These are phyloP conservation scores for Fusarium setosum DNA, from an alignment of 2,329 filamentous ascomycete species.

Conservation along the genomic window DNA sequence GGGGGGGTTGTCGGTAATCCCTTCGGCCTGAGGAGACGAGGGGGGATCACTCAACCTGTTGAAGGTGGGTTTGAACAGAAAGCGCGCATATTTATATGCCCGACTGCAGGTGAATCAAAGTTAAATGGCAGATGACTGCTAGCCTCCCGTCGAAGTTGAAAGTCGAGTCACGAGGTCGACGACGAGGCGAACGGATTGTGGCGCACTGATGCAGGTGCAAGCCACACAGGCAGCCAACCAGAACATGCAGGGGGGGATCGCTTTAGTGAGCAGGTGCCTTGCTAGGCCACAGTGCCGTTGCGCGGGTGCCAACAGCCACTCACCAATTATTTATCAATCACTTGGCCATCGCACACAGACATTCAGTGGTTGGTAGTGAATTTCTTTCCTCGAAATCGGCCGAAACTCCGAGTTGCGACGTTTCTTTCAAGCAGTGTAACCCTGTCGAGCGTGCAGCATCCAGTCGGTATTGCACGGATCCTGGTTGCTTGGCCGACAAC, in stretches of 20 bases:
- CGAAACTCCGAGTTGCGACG: background rate
- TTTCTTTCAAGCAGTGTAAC: background rate
- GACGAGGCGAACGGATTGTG: constrained; percentile 35
- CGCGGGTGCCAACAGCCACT: background rate
- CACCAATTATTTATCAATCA: background rate
- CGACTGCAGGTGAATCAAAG: constrained; percentile 18
- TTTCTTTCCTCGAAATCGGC: background rate
- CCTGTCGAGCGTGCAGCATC: background rate
- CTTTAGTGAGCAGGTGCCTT: constrained; percentile 11
- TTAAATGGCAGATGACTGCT: constrained; percentile 41
- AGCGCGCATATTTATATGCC: constrained; percentile 25
- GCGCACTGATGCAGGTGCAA: constrained; percentile 33
- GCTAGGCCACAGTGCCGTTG: background rate
- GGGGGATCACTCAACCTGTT: constrained; percentile 14
- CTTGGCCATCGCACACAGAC: background rate
- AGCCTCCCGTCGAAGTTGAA: constrained; percentile 37
- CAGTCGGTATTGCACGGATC: too few relatives aligned
- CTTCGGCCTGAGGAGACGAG: constrained; percentile 8
- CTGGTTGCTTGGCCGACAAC: constrained; percentile 38
- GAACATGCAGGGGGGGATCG: constrained; percentile 12
- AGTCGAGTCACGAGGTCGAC: constrained; percentile 40
- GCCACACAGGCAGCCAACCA: constrained; percentile 41
- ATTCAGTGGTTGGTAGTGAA: too few relatives aligned
- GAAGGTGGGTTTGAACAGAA: background rate
- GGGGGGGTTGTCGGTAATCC: constrained; percentile 2